phyloP scores from a whole-genome alignment of 192 early-diverging fungal genomes.

The Rhizophagus sp. region DNA sequence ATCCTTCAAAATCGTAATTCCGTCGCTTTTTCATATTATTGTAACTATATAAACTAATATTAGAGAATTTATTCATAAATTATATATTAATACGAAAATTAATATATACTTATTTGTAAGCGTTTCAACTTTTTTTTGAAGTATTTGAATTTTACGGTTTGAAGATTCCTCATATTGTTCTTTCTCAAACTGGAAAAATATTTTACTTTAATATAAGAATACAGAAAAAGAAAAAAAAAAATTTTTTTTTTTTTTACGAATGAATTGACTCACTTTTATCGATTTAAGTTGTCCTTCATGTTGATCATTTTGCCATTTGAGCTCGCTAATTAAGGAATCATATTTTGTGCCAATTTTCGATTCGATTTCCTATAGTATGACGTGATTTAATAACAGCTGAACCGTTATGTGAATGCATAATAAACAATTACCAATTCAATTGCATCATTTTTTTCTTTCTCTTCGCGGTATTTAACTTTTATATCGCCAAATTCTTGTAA shows the following conservation, averaged over 20 bases:
- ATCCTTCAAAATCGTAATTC: conserved; percentile 67
- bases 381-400: not conserved
- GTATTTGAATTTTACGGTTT: not conserved
- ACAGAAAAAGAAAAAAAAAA: not conserved
- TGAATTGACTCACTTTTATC: conserved; percentile 5
- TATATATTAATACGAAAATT: not conserved
- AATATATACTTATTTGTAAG: not conserved
- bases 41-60: conserved; percentile 42
- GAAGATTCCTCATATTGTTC: conserved; percentile 3
- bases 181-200: conserved; percentile 37
- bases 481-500: conserved; percentile 38
- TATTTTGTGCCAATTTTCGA: conserved; percentile 1
- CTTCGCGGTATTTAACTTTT: conserved; percentile 29
- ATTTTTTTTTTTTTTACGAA: not conserved
- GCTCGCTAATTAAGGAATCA: not conserved
- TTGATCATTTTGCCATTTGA: not conserved
- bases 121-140: conserved; percentile 21
- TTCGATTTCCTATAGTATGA: not conserved
- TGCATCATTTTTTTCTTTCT: conserved; percentile 32
- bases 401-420: conserved; percentile 22
- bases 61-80: not conserved
- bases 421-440: conserved; percentile 33
- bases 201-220: not conserved
- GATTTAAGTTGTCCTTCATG: not conserved
- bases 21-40: conserved; percentile 50